Base-by-base conservation (phyloP, 2,329 filamentous ascomycete species). In the Monosporascus cannonballus region DNA sequence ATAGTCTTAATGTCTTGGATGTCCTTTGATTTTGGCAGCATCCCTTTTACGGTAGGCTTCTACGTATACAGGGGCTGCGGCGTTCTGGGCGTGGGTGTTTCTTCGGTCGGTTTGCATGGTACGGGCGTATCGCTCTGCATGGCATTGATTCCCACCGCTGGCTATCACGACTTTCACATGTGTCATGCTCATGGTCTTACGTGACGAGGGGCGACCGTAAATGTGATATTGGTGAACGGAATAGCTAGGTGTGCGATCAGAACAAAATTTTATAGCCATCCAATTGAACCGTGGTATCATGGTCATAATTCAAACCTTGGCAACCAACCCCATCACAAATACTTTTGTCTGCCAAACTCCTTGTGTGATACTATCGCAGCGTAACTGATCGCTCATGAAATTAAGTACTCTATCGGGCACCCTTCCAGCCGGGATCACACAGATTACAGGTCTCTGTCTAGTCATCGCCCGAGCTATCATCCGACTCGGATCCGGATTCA, bases 401-500 rank as follows among this genome's bases (percentile, higher is more conserved):
- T 20, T 39, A 42, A 42, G 5, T 42, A 14, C 39, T 22, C 6
- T 42, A 24, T 24, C 5, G 18, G 18, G 2, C 15, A 42, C 24
- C 18, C 9, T 1, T 14, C 9, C 30, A 34, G 9, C 30, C 4
- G 11, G 30, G 11, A 34, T 34, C 30, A 34, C 30, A 5, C 30
- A 11, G 30, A 34, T 34, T 34, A 34, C 30, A 5, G 3, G 5
- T 14, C 30, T 34, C 30, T 34, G 3, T 58, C 30, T 48, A 51
- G 25, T 69, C 64, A 20, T 68, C 68, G 6, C 65, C 68, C 0
- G 68, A 66, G 9, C 64, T 62, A 6, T 59, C 61, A 27, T 65
- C 64, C n/a, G 64, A 66, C 20, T 62, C 65, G 2, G 67, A 58
- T 18, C 68, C 71, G 0, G 71, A 73, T 7, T 73, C 73, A 1